Evolutionary conservation across 169 alveolate genomes (phyloP), one percentile per base, ranked within the genome.

Genomic region (Plasmodium ovale): DNA sequence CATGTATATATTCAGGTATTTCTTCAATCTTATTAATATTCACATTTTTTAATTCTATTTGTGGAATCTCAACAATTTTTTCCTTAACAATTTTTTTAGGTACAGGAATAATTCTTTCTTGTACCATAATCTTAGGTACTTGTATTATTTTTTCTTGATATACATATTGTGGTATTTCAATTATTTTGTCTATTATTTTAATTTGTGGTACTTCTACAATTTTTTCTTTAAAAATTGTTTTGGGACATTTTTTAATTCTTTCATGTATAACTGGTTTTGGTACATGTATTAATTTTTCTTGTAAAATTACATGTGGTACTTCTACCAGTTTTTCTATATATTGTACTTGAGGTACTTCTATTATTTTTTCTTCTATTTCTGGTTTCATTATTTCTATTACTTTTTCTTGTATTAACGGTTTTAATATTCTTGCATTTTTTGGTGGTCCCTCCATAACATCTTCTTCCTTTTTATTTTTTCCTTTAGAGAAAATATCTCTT

Each of bases 271-370:
- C 93, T 16, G 98, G 98, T 72, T 95, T 96, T 44, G 97, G 93
- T 35, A 96, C 96, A 74, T 94, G 98, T 16, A 94, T 93, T 42
- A 95, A 84, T 72, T 94, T 95, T 59, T 95, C 97, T 91, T 94
- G 95, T 27, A 92, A 85, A 54, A 96, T 94, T 25, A 96, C 95
- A 67, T 96, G 97, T 5, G 98, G 97, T 31, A 96, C 97, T 85
- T 96, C 98, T 31, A 95, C 96, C 21, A 96, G 93, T 31, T 94
- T 93, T 88, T 96, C 98, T 44, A 96, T 96, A 74, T 95, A 95
- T 74, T 96, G 96, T 58, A 95, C 95, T 77, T 96, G 96, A 16
- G 98, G 98, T 51, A 96, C 98, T 89, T 96, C 98, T 2, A 96
- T 95, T 71, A 96, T 94, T 56, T 96, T 93, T 74, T 96, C 98